Base-by-base conservation (phyloP, 345 rosid species). In the Citrus cavaleriei region DNA sequence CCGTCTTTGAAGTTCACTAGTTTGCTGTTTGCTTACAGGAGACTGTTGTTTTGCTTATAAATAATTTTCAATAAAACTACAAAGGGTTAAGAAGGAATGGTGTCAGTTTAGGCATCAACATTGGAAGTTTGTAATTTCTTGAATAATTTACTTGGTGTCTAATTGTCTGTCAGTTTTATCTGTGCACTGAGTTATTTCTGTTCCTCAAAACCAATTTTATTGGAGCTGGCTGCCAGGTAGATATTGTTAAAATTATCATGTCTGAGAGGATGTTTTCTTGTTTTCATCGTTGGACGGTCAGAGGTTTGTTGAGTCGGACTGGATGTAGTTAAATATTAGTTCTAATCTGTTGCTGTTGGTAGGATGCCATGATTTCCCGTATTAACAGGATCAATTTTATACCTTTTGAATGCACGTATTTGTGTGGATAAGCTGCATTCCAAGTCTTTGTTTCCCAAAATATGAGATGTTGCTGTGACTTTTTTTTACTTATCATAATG, bases 291-390 rank as follows among this genome's bases (percentile, higher is more conserved):
- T 46, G 51, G 51, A 46, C 1, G 1, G 51, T 46, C 51, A 13
- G 18, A 13, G 18, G 51, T 12, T 46, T 46, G 51, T 46, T 46
- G 51, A 46, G 51, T 46, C 5, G 0, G 5, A 46, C 51, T 46
- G 51, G 51, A 46, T 46, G 51, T 72, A 57, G n/a, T 73, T 73
- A 58, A 72, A 57, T 18, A 16, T 22, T 37, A 59, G 54, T 59
- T 60, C 32, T 35, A 10, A 19, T 55, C 57, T 7, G 38, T 74
- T 7, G 21, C 19, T 40, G 58, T 61, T 19, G 27, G 28, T 40
- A 28, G n/a, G 83, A 80, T 32, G 18, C 58, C 70, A 42, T 68
- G 62, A 54, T 68, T 25, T 74, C 38, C 34, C 25, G 54, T 25
- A 71, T 55, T 27, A 18, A 3, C 16, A 25, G 66, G 72, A 73